A percentile compares a stretch with the other conserved stretches of the same genome.
Conservation (phyloP, 805 yeast species). For the Lipomyces sp. region DNA sequence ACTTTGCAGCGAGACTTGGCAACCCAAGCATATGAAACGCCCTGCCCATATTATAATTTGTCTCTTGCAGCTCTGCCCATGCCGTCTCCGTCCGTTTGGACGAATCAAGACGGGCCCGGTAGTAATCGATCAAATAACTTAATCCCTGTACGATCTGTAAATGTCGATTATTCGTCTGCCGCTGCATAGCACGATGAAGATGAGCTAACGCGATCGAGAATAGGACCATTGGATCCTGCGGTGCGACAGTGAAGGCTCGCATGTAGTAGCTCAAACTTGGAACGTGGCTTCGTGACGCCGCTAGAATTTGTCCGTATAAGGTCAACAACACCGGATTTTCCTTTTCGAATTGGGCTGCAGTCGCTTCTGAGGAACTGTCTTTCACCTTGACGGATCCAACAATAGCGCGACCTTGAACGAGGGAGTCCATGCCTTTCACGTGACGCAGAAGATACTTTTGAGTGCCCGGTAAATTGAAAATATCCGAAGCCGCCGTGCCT, state of each 20-base stretch:
- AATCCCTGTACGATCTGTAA: constrained; percentile 86
- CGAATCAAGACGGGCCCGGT: constrained; percentile 51
- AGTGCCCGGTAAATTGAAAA: constrained; percentile 76
- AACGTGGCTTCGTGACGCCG: constrained; percentile 78
- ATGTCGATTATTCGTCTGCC: constrained; percentile 84
- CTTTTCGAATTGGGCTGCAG: constrained; percentile 22
- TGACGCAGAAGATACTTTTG: constrained; percentile 91
- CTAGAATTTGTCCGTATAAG: constrained; percentile 78
- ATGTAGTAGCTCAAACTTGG: constrained; percentile 80
- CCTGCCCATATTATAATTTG: constrained; percentile 80
- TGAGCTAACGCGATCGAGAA: constrained; percentile 78
- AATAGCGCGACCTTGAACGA: constrained; percentile 58
- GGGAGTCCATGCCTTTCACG: constrained; percentile 82
- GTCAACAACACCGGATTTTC: constrained; percentile 69
- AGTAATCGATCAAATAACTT: constrained; percentile 75
- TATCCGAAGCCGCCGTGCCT: constrained; percentile 62
- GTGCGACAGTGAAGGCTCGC: constrained; percentile 68
- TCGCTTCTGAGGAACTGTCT: constrained; percentile 47
- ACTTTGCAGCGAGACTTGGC: constrained; percentile 69
- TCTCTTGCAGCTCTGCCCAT: constrained; percentile 68
- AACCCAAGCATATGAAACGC: constrained; percentile 84
- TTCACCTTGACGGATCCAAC: constrained; percentile 74
- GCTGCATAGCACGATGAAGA: constrained; percentile 88
- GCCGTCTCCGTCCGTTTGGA: constrained; percentile 44
- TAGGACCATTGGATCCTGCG: constrained; percentile 78